Evolutionary conservation across 192 early-diverging fungal genomes (phyloP).

Genomic region (Phycomyces blakesleeanus): DNA sequence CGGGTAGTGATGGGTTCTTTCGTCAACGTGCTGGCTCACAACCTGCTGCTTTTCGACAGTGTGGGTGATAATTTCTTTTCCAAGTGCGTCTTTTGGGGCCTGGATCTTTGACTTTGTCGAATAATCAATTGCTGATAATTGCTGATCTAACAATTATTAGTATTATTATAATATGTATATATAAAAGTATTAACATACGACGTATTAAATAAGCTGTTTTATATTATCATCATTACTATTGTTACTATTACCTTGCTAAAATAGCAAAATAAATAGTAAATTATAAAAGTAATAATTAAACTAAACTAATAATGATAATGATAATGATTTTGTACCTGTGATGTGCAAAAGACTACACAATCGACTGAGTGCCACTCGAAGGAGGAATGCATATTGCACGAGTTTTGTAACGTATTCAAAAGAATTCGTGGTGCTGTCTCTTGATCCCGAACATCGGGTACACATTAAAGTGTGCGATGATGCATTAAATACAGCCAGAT

Average conservation of each 20-base stretch:
- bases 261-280: too few species aligned
- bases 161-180: neutral
- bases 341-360: conserved; percentile 69
- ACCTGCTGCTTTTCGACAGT: conserved; percentile 20
- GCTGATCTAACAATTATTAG: conserved; percentile 11
- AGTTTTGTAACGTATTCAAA: conserved; percentile 80
- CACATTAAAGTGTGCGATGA: conserved; percentile 12
- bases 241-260: too few species aligned
- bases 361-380: conserved; percentile 79
- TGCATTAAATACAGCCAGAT: conserved; percentile 16
- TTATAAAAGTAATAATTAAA: too few species aligned
- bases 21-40: neutral
- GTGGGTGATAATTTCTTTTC: neutral
- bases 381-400: conserved; percentile 86
- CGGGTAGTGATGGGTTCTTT: conserved; percentile 12
- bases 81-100: neutral
- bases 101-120: conserved; percentile 17
- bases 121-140: conserved; percentile 20
- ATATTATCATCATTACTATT: too few species aligned
- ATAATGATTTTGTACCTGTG: conserved; percentile 15
- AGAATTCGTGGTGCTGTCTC: conserved; percentile 28
- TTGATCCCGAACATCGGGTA: conserved; percentile 10
- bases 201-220: neutral
- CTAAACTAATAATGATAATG: too few species aligned
- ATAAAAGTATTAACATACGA: neutral